Percentiles rank a stretch among this genome's conserved stretches.
Evolutionary conservation across 2,329 filamentous ascomycete genomes (phyloP).

Genomic region (Alternaria tenuissima): DNA sequence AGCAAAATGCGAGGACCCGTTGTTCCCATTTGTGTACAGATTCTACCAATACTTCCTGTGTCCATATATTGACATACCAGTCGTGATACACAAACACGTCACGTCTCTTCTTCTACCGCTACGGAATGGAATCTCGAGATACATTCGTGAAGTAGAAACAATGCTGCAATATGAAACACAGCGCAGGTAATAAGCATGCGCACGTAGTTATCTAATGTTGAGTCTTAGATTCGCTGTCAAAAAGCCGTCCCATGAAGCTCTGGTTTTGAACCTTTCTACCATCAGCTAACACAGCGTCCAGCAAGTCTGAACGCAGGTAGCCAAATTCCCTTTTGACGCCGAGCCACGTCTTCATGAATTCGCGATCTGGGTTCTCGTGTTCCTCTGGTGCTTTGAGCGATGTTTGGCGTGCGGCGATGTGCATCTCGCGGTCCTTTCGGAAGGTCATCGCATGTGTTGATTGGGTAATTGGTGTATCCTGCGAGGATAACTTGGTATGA

Average conservation of each 20-base stretch:
- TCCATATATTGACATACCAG: too few relatives aligned
- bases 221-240: not conserved
- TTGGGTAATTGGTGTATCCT: not conserved
- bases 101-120: too few relatives aligned
- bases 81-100: too few relatives aligned
- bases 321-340: not conserved
- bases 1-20: too few relatives aligned
- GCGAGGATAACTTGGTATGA: not conserved
- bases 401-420: not conserved
- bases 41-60: too few relatives aligned
- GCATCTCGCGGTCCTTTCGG: not conserved
- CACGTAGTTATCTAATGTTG: not conserved
- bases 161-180: not conserved
- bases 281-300: not conserved
- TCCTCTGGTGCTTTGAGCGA: not conserved
- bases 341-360: not conserved
- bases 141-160: not conserved
- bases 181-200: not conserved
- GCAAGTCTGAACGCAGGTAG: not conserved
- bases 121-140: too few relatives aligned
- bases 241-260: not conserved
- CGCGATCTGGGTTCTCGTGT: not conserved
- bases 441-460: not conserved
- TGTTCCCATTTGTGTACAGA: too few relatives aligned
- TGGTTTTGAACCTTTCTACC: not conserved